phyloP scores from a whole-genome alignment of 495 filamentous ascomycete species.

The Annulohypoxylon nitens region DNA sequence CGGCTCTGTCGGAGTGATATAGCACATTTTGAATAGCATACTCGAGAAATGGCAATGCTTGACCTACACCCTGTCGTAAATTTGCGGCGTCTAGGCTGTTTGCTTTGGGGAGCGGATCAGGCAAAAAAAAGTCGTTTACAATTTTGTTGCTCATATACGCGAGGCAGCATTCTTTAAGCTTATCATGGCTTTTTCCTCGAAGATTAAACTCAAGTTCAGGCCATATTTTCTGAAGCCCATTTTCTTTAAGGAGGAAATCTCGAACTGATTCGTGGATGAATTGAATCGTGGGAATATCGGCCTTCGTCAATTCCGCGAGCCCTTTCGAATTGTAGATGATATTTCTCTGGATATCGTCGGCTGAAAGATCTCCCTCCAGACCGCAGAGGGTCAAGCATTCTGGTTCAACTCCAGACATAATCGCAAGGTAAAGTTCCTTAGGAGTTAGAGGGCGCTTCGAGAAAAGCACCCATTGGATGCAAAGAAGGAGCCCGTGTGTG shows the following conservation, averaged over 20 bases:
- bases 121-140: background rate
- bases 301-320: background rate
- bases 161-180: background rate
- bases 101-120: background rate
- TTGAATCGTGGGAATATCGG: background rate
- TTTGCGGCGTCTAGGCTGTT: background rate
- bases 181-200: constrained; percentile 5
- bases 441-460: background rate
- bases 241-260: constrained; percentile 17
- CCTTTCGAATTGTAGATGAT: constrained; percentile 4
- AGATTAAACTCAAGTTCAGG: background rate
- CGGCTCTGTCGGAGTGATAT: constrained; percentile 4
- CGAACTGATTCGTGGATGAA: constrained; percentile 12
- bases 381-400: background rate
- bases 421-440: constrained; percentile 5
- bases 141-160: background rate
- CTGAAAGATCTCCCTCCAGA: background rate
- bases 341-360: background rate
- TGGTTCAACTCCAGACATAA: background rate
- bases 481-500: background rate
- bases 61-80: background rate
- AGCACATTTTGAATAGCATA: background rate
- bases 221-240: constrained; percentile 13
- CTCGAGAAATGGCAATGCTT: background rate
- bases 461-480: constrained; percentile 16